These are phyloP conservation scores for Blastomyces emzantsi DNA, from an alignment of 2,329 filamentous ascomycete species.

Conservation along the genomic window DNA sequence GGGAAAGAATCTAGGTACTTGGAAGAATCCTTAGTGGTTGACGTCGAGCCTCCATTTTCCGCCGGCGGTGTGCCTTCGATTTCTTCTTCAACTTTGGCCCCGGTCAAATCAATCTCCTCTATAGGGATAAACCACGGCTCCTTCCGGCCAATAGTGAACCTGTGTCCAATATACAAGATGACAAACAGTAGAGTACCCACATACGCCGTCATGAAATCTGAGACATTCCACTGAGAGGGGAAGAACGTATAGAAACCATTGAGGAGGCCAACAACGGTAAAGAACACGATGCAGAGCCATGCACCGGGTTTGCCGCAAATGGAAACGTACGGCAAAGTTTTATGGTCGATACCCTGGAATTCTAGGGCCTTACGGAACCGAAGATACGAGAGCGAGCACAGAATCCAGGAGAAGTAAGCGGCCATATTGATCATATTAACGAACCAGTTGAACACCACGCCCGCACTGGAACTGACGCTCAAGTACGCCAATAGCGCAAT, in stretches of 20 bases:
- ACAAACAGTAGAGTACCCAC: background rate
- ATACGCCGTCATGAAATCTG: background rate
- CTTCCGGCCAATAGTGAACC: background rate
- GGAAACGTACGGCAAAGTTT: background rate
- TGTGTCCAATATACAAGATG: background rate
- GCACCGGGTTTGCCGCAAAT: background rate
- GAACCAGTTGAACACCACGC: slow-evolving; percentile 17
- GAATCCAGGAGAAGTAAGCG: slow-evolving; percentile 5
- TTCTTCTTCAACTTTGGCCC: background rate
- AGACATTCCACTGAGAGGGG: background rate
- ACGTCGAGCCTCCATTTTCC: background rate
- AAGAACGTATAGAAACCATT: background rate
- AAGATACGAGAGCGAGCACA: background rate
- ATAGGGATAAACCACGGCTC: background rate
- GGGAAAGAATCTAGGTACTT: slow-evolving; percentile 4
- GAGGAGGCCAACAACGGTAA: background rate
- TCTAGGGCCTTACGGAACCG: background rate
- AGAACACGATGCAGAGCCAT: background rate
- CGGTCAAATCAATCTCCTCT: background rate
- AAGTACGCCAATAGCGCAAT: slow-evolving; percentile 14
- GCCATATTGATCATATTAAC: slow-evolving; percentile 13
- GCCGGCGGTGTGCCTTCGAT: background rate
- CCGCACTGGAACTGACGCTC: slow-evolving; percentile 13
- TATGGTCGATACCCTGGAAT: background rate
- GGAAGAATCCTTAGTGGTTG: background rate